These are phyloP conservation scores for Colletotrichum truncatum DNA, from an alignment of 2,329 filamentous ascomycete species.

Conservation along the genomic window DNA sequence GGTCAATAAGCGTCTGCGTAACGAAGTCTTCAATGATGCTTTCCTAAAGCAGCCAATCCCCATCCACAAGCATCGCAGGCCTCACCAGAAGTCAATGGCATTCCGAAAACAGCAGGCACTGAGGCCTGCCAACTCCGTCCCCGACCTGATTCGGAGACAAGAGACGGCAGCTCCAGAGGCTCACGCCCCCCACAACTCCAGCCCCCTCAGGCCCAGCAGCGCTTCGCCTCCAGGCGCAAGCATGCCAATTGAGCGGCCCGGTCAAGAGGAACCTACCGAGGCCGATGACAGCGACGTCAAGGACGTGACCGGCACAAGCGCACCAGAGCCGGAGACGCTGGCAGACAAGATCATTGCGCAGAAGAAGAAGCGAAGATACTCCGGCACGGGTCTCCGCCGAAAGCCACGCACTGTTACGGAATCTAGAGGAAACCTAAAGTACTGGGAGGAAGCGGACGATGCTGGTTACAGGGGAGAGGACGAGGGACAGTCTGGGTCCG, in stretches of 20 bases:
- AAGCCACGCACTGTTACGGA: slow-evolving; percentile 78
- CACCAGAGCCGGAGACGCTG: slow-evolving; percentile 68
- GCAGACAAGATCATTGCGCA: slow-evolving; percentile 49
- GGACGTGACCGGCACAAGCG: slow-evolving; percentile 71
- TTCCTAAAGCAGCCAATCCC: slow-evolving; percentile 87
- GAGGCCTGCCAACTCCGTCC: slow-evolving; percentile 55
- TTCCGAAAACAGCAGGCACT: slow-evolving; percentile 53
- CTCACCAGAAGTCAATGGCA: slow-evolving; percentile 73
- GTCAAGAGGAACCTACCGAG: neutral
- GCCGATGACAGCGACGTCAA: slow-evolving; percentile 51
- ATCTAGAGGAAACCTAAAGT: slow-evolving; percentile 82
- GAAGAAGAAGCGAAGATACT: slow-evolving; percentile 77
- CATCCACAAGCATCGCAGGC: slow-evolving; percentile 78
- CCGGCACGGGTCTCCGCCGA: slow-evolving; percentile 81
- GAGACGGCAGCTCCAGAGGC: slow-evolving; percentile 7
- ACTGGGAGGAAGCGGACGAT: slow-evolving; percentile 89
- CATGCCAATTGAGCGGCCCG: slow-evolving; percentile 16
- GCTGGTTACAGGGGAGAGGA: slow-evolving; percentile 79
- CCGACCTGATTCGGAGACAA: slow-evolving; percentile 41
- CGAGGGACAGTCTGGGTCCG: slow-evolving; percentile 45
- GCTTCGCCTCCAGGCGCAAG: slow-evolving; percentile 14
- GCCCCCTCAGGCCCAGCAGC: slow-evolving; percentile 22
- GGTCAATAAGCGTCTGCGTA: slow-evolving; percentile 86
- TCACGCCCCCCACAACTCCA: slow-evolving; percentile 25
- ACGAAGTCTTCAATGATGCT: slow-evolving; percentile 92